A percentile compares a stretch with the other conserved stretches of the same genome.
phyloP scores from a whole-genome alignment of 2,329 filamentous ascomycete genomes.

The Verticillium klebahnii region DNA sequence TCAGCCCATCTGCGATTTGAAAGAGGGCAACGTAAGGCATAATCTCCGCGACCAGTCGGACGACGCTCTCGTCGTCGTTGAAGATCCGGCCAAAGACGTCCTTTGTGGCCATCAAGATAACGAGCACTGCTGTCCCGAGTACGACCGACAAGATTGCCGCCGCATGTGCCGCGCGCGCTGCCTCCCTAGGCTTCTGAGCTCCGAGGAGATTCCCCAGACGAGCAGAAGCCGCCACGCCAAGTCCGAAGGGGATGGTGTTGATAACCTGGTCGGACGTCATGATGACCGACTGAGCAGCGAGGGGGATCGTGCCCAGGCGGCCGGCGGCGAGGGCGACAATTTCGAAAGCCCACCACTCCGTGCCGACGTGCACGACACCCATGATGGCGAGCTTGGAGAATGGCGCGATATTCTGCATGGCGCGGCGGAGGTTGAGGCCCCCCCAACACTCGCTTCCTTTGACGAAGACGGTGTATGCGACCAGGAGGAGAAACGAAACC shows the following conservation, averaged over 20 bases:
- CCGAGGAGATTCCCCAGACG: constrained; percentile 79
- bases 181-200: constrained; percentile 58
- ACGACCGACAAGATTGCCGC: constrained; percentile 70
- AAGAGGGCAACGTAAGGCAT: constrained; percentile 86
- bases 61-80: constrained; percentile 70
- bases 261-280: constrained; percentile 86
- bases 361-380: constrained; percentile 78
- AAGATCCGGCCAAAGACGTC: constrained; percentile 74
- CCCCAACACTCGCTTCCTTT: constrained; percentile 75
- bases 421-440: constrained; percentile 58
- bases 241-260: constrained; percentile 81
- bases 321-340: constrained; percentile 83
- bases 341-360: constrained; percentile 94
- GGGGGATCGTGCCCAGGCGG: constrained; percentile 69
- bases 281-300: constrained; percentile 82
- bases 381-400: constrained; percentile 73
- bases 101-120: constrained; percentile 64
- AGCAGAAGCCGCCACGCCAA: constrained; percentile 75
- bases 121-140: constrained; percentile 63
- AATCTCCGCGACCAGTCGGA: constrained; percentile 68
- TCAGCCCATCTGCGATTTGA: constrained; percentile 84
- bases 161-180: constrained; percentile 67
- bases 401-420: constrained; percentile 60
- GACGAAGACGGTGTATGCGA: constrained; percentile 68
- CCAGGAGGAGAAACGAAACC: constrained; percentile 72